Evolutionary conservation across 257 asterid species (phyloP).

Genomic region (Solanum etuberosum): DNA sequence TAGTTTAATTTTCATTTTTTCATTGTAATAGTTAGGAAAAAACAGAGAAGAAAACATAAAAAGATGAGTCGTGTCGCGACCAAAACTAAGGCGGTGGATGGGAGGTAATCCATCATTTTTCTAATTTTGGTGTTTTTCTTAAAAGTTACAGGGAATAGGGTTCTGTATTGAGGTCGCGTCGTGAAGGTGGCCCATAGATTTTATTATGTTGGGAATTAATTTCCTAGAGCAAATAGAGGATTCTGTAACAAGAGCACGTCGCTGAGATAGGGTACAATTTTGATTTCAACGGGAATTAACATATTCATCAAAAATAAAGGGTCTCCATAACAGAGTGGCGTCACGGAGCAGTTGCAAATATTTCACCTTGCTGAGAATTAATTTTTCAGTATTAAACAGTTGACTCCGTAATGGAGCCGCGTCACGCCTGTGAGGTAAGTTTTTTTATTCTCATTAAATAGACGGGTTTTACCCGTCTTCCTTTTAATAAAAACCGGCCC

Average conservation of each 20-base stretch:
- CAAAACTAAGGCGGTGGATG: not conserved
- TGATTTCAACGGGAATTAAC: no score
- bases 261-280: not conserved
- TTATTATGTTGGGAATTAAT: not conserved
- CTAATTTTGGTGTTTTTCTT: no score
- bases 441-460: no score
- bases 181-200: not conserved
- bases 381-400: no score
- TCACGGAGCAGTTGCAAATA: no score
- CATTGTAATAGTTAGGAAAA: not conserved
- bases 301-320: not conserved
- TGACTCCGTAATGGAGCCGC: not conserved
- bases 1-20: not conserved
- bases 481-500: not conserved
- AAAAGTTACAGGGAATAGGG: no score
- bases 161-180: not conserved
- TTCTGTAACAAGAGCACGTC: rapidly evolving
- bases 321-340: not conserved
- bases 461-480: not conserved
- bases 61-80: no score
- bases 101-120: not conserved
- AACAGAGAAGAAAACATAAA: no score
- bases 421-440: not conserved
- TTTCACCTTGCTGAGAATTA: no score
- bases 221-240: not conserved